These are phyloP conservation scores for Hippophae tibetana DNA, from an alignment of 306 rosid genomes.

Conservation along the genomic window DNA sequence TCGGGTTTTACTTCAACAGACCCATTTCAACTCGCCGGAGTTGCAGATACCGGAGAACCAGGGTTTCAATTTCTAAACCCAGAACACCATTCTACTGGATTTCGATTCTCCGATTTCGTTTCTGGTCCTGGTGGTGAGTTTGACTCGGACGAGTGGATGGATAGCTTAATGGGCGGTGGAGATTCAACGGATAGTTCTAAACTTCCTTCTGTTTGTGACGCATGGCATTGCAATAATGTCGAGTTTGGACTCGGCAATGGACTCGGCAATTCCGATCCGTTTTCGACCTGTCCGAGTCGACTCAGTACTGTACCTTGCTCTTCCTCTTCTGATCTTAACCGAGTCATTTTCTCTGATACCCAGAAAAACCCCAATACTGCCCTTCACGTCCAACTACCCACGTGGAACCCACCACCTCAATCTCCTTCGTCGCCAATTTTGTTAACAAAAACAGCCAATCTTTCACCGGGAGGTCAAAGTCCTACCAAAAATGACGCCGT, in stretches of 20 bases:
- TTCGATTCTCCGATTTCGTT: constrained; percentile 52
- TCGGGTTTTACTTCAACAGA: constrained; percentile 45
- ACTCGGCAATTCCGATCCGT: constrained; percentile 45
- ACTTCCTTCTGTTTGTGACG: constrained; percentile 47
- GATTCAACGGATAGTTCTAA: constrained; percentile 72
- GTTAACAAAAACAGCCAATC: constrained; percentile 12
- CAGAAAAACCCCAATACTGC: constrained; percentile 16
- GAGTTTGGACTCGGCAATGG: constrained; percentile 46
- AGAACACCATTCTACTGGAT: constrained; percentile 51
- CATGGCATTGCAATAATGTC: constrained; percentile 43
- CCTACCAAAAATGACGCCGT: constrained; percentile 17
- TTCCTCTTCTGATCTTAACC: constrained; percentile 59
- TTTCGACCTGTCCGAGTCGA: constrained; percentile 45
- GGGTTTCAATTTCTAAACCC: constrained; percentile 53
- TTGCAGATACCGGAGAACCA: constrained; percentile 39
- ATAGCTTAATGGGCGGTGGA: constrained; percentile 62
- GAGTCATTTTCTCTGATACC: constrained; percentile 43
- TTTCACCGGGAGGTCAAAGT: constrained; percentile 3
- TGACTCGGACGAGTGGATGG: constrained; percentile 97
- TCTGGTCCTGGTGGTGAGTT: constrained; percentile 53
- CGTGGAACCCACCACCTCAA: constrained; percentile 35
- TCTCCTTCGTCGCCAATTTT: constrained; percentile 24
- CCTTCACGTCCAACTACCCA: constrained; percentile 24
- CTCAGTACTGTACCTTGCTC: constrained; percentile 33
- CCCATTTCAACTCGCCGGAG: constrained; percentile 64